Base-by-base conservation (phyloP, 2,329 filamentous ascomycete species). In the Metarhizium anisopliae region DNA sequence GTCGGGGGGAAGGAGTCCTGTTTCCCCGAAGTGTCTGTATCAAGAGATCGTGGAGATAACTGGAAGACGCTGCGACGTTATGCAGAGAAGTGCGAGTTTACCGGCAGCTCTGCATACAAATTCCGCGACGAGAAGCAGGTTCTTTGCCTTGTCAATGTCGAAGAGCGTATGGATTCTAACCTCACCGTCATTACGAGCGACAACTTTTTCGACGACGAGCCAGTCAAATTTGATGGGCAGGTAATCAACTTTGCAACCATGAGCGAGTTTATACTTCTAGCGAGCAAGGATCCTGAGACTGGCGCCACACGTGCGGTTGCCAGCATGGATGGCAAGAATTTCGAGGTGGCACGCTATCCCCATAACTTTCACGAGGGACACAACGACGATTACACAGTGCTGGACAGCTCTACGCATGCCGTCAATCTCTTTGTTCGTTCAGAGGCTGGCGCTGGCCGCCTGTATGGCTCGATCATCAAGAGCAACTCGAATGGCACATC, bases 401-500 rank as follows among this genome's bases (percentile, higher is more conserved):
- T 99, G 35, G 92, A 96, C 68, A 96, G 92, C 71, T 94, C 90
- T 1, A 96, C 91, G 0, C 93, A 97, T 70, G 89, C 94, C 1
- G 81, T 99, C 57, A 97, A 97, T 72, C 74, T 99, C 56, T 95
- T 97, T 66, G 93, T 97, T 50, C 91, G 88, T 0, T 89, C 90
- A 45, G 86, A 88, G 64, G 80, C 79, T 45, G 75, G 76, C 3
- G 68, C 77, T 52, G 86, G 83, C 18, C 82, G 81, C 52, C 82
- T 87, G 58, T 91, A 89, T 63, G 94, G 94, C 42, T 87, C 87
- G 29, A 90, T 99, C 63, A 84, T 99, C 72, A 99, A 97, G 81
- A 96, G 91, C 67, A 99, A 99, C 75, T 96, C 91, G 64, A 97
- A 99, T 67, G 94, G 94, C 54, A 99, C 94, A 0, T 94, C 89